A percentile compares a stretch with the other conserved stretches of the same genome.
Evolutionary conservation across 768 basidiomycete genomes (phyloP).

Genomic region (Serendipita sp.): DNA sequence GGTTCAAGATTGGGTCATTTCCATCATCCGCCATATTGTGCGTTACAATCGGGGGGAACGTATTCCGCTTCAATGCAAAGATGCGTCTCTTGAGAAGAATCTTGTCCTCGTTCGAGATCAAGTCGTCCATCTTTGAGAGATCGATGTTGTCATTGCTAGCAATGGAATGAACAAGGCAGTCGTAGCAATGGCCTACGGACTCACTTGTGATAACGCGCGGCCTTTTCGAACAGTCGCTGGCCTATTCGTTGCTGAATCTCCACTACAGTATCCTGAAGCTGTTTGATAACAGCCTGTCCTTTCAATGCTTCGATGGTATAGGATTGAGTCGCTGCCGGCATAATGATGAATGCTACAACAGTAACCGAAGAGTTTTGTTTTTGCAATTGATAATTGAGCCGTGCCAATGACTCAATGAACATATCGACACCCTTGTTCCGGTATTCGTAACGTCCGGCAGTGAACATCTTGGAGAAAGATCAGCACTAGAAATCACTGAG

Average conservation of each 20-base stretch:
- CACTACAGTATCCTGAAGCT: conserved; percentile 85
- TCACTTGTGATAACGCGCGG: conserved; percentile 81
- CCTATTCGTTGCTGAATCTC: conserved; percentile 93
- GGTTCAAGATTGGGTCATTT: conserved; percentile 85
- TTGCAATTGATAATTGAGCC: conserved; percentile 54
- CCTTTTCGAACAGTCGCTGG: conserved; percentile 82
- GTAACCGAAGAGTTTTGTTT: conserved; percentile 56
- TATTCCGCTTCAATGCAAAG: conserved; percentile 88
- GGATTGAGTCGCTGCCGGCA: conserved; percentile 90
- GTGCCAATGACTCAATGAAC: conserved; percentile 95
- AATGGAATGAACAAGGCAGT: not conserved
- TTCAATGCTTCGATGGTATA: conserved; percentile 98
- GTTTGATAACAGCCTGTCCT: conserved; percentile 93
- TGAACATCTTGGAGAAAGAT: conserved; percentile 65
- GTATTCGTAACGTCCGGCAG: conserved; percentile 98
- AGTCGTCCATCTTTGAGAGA: conserved; percentile 53
- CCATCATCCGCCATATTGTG: conserved; percentile 97
- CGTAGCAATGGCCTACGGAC: conserved; percentile 16
- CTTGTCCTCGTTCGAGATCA: conserved; percentile 85
- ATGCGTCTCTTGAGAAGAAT: conserved; percentile 90
- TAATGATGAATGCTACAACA: conserved; percentile 96
- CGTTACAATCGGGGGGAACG: conserved; percentile 90
- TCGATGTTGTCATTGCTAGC: conserved; percentile 54
- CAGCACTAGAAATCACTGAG: not conserved
- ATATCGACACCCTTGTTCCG: conserved; percentile 99